These are phyloP conservation scores for Lecanicillium sp. DNA, from an alignment of 2,329 filamentous ascomycete genomes.

Conservation along the genomic window DNA sequence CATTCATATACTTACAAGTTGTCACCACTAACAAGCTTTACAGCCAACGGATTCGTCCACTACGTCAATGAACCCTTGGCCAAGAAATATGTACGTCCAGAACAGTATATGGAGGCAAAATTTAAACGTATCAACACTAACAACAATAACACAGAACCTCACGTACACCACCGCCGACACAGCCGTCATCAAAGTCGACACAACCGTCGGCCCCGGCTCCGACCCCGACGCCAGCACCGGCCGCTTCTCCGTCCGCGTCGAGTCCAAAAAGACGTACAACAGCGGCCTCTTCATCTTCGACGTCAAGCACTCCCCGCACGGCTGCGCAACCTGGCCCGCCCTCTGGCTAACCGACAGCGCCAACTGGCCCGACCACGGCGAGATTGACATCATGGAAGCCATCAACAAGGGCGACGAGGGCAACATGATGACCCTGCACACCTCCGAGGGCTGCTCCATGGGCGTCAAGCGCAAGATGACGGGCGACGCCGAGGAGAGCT, in stretches of 20 bases:
- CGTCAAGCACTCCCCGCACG: conserved; percentile 53
- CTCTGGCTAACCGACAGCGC: conserved; percentile 55
- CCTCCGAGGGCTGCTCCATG: conserved; percentile 42
- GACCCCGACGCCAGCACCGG: conserved; percentile 46
- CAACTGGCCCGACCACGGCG: conserved; percentile 56
- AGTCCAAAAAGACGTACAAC: conserved; percentile 52
- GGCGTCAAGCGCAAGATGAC: conserved; percentile 44
- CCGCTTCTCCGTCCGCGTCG: conserved; percentile 54
- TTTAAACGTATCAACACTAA: background rate
- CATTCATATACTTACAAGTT: conserved; percentile 1
- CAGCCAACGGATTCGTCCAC: conserved; percentile 42
- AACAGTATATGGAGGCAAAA: background rate
- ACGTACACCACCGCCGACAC: conserved; percentile 47
- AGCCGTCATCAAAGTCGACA: conserved; percentile 54
- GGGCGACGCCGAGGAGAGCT: conserved; percentile 30
- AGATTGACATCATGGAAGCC: conserved; percentile 56
- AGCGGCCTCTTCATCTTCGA: conserved; percentile 62
- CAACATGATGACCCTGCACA: conserved; percentile 54
- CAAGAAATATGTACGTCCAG: conserved; percentile 27
- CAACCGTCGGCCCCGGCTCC: conserved; percentile 38
- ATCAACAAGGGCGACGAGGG: conserved; percentile 45
- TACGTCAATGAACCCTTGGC: conserved; percentile 39
- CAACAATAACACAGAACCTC: conserved; percentile 42
- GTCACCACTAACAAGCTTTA: conserved; percentile 5
- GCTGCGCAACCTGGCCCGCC: conserved; percentile 57